Evolutionary conservation across 2,329 filamentous ascomycete genomes (phyloP), one percentile per base, ranked within the genome.

Genomic region (Colletotrichum karsti): DNA sequence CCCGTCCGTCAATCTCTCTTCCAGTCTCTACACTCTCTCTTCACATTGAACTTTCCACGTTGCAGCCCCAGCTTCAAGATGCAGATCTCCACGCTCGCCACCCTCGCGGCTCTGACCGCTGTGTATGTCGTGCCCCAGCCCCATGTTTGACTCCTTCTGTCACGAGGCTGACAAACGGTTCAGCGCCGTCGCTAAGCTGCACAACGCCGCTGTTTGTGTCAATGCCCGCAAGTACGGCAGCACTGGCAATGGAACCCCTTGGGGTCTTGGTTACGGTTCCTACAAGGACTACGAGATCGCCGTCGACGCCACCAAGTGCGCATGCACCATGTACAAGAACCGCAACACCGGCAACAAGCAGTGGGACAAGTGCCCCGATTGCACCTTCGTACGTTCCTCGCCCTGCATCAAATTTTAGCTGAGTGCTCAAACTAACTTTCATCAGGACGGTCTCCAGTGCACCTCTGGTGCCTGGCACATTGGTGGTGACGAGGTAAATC

Each of bases 321-420:
- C 69, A 7, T 71, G 69, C 46, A 24, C 28, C 50, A 12, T 46
- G 5, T 71, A 71, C 56, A 67, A 30, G 50, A 35, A 26, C 35
- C 69, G 69, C 41, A 70, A 70, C 69, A 71, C 69, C 5, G 69
- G 69, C 26, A 63, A 67, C 60, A 70, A 71, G 9, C 63, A 67
- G 28, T 71, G 69, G 69, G 69, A 71, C 20, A 59, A 54, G 42
- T 71, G 69, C 59, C 58, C 63, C 18, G 69, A 71, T 42, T 71
- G 69, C 60, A 60, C 15, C 2, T 71, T 59, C 13, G 64, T 55
- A 42, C 3, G 41, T 18, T 13, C 13, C 10, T 15, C 10, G 22
- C 8, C 44, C 24, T 26, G 24, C 12, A 22, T 13, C 18, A 7
- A 28, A 1, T 7, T 20, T 10, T 15, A 48, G 9, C 18, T 12